Percentiles rank a stretch among this genome's conserved stretches.
Evolutionary conservation across 192 early-diverging fungal species (phyloP).

Genomic region (Mortierella hygrophila): DNA sequence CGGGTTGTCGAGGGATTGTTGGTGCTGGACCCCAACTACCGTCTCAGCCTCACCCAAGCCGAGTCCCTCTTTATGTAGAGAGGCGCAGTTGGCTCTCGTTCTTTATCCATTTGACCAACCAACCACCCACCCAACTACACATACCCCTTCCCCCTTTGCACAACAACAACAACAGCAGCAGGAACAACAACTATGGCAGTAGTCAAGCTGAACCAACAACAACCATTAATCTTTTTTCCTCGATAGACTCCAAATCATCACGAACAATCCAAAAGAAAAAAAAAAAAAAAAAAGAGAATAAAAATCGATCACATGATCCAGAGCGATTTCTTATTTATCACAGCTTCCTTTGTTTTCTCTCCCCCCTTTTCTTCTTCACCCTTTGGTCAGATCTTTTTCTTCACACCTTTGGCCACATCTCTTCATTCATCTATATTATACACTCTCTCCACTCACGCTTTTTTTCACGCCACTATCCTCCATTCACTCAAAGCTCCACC

Average conservation of each 20-base stretch:
- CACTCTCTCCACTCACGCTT: background rate
- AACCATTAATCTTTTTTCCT: background rate
- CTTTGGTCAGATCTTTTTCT: background rate
- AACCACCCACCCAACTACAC: background rate
- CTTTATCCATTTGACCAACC: background rate
- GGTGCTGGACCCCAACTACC: conserved; percentile 42
- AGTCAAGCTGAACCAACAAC: background rate
- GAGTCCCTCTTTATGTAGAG: conserved; percentile 35
- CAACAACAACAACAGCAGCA: background rate
- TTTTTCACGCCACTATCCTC: background rate
- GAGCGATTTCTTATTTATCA: background rate
- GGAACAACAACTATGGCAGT: background rate
- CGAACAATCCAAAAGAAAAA: background rate
- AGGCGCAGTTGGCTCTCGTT: background rate
- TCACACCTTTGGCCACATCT: background rate
- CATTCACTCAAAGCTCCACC: background rate
- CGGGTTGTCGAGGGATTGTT: conserved; percentile 43
- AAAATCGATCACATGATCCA: background rate
- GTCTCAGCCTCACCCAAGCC: conserved; percentile 38
- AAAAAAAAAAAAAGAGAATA: background rate
- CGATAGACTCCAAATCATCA: background rate
- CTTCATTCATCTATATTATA: background rate
- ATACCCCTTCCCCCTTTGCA: background rate
- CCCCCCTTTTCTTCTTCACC: background rate
- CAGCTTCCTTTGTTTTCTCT: background rate